phyloP scores from a whole-genome alignment of 2,329 filamentous ascomycete genomes.

The Exserohilum turcica region DNA sequence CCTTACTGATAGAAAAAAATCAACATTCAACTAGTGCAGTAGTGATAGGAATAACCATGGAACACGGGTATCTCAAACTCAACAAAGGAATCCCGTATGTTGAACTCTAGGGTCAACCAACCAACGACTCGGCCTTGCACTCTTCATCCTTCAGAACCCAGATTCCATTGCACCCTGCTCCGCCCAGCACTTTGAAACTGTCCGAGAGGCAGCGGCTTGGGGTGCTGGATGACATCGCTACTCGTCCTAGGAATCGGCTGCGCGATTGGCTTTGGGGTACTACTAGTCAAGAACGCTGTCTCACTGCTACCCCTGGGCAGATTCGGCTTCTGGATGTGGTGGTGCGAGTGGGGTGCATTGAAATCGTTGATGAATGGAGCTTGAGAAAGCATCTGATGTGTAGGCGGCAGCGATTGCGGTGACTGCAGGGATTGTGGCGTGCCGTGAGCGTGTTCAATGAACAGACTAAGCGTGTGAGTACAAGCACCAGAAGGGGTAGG shows the following conservation, averaged over 20 bases:
- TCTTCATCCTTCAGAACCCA: slow-evolving; percentile 36
- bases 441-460: slow-evolving; percentile 8
- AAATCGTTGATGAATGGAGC: slow-evolving; percentile 23
- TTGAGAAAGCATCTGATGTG: neutral
- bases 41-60: neutral
- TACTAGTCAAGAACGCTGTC: slow-evolving; percentile 14
- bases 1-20: neutral
- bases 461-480: slow-evolving; percentile 7
- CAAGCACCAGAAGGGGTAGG: neutral
- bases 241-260: slow-evolving; percentile 26
- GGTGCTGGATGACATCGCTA: slow-evolving; percentile 38
- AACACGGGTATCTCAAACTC: neutral
- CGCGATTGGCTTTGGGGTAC: slow-evolving; percentile 13
- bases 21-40: neutral
- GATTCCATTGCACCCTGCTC: slow-evolving; percentile 42
- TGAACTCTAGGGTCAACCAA: neutral
- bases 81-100: neutral
- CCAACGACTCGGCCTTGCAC: neutral
- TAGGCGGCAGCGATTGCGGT: slow-evolving; percentile 2
- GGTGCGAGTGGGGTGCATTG: slow-evolving; percentile 26
- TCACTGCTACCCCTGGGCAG: slow-evolving; percentile 34
- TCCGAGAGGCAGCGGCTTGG: slow-evolving; percentile 33
- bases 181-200: slow-evolving; percentile 20
- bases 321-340: slow-evolving; percentile 25
- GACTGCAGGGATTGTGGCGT: slow-evolving; percentile 6